phyloP scores from a whole-genome alignment of 176 grass and related monocot species.

The Calamus simplicifolius region DNA sequence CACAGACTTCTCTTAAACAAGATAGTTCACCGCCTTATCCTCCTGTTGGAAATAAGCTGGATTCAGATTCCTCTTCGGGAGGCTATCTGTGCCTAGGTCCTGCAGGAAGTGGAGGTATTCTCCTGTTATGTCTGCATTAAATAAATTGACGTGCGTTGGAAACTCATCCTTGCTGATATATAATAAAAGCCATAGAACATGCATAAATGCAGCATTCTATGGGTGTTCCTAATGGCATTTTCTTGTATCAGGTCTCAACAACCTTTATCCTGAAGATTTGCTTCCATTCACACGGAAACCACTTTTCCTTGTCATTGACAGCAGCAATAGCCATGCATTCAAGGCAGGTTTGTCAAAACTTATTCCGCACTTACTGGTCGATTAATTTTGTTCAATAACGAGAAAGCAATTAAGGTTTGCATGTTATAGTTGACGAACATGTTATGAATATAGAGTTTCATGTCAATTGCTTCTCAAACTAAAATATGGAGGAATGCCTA shows the following conservation, averaged over 20 bases:
- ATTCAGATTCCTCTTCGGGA: slow-evolving; percentile 36
- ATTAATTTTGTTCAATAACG: background rate
- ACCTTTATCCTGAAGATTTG: slow-evolving; percentile 89
- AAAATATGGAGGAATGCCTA: no score
- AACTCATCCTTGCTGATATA: no score
- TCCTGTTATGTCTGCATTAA: slow-evolving; percentile 1
- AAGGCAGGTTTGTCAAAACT: slow-evolving; percentile 99
- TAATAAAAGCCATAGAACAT: no score
- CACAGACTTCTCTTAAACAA: slow-evolving; percentile 6
- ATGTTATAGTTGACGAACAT: no score
- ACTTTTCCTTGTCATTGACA: slow-evolving; percentile 88
- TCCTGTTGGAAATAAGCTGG: slow-evolving; percentile 23
- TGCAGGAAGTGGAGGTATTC: slow-evolving; percentile 63
- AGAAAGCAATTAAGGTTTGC: no score
- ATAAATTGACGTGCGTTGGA: background rate
- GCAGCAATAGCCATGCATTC: slow-evolving; percentile 93
- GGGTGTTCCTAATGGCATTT: background rate
- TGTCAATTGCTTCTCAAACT: no score
- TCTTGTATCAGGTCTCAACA: slow-evolving; percentile 60
- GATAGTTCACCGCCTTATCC: slow-evolving; percentile 10
- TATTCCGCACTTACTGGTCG: slow-evolving; percentile 43
- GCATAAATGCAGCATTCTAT: no score
- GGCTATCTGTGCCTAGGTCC: slow-evolving; percentile 77
- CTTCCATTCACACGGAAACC: slow-evolving; percentile 95
- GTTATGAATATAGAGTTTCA: no score